Base-by-base conservation (phyloP, 495 filamentous ascomycete genomes). In the Trichoderma asperelloides region DNA sequence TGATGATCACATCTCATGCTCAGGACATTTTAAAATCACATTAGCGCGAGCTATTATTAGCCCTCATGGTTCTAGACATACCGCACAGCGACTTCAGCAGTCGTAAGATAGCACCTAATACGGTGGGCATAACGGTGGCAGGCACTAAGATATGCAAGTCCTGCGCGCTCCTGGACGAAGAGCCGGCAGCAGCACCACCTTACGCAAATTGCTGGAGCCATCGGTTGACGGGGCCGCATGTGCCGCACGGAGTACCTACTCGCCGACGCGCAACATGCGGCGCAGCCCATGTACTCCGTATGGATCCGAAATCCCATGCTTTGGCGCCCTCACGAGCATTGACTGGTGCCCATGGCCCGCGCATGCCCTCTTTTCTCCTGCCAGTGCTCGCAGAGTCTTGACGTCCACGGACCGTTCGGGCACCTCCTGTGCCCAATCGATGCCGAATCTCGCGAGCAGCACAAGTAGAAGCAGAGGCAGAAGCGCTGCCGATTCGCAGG, bases 31-130 rank as follows among this genome's bases (percentile, higher is more conserved):
- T 45, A 47, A 18, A 45, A 16, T 47, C 43, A n/a, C 43, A 47
- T 47, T 60, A 60, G 55, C 55, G 55, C 55, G 55, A 60, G 55
- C 55, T 60, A 60, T 60, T 60, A 60, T 60, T 60, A 60, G 55
- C 55, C 18, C 18, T 21, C n/a, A 18, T 51, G 47, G n/a, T 51
- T 23, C 16, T 51, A 4, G 18, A 21, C 47, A 37, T 37, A 7
- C 33, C 6, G 47, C n/a, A 51, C 2, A n/a, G n/a, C n/a, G n/a
- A n/a, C n/a, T n/a, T n/a, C n/a, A n/a, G 33, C 9, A 37, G 33
- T 37, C 33, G 33, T 37, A 37, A 37, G 33, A 37, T 37, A 37
- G 33, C 33, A 37, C 33, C 33, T 37, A 37, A 7, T 37, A 37
- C 33, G 33, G 33, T 37, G 9, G 33, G 0, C 33, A 8, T 8